Percentiles rank a stretch among this genome's conserved stretches.
Evolutionary conservation across 306 rosid genomes (phyloP).

Genomic region (Canavalia ensiformis): DNA sequence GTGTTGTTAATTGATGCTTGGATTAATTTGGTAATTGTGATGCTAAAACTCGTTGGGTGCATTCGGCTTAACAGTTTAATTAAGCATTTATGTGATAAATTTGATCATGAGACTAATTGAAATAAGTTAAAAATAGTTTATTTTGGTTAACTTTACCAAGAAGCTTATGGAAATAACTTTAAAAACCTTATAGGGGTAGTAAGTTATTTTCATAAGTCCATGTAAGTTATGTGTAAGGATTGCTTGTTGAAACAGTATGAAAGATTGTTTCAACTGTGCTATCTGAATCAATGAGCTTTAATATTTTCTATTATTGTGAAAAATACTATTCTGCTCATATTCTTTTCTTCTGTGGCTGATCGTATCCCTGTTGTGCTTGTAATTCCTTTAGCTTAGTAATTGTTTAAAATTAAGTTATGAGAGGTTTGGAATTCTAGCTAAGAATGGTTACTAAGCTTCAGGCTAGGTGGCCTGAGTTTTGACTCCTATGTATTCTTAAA

Average conservation of each 20-base stretch:
- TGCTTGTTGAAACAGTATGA: neutral
- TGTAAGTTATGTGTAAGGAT: neutral
- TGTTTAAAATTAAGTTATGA: neutral
- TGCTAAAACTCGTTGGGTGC: too few relatives aligned
- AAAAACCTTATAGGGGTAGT: neutral
- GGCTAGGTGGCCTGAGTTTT: neutral
- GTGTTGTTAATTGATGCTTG: constrained; percentile 11
- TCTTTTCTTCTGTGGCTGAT: neutral
- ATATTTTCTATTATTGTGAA: neutral
- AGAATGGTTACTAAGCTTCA: neutral
- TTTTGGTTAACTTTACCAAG: neutral
- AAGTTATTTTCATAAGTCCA: neutral
- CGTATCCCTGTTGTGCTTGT: neutral
- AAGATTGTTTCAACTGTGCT: constrained; percentile 11
- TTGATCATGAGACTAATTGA: too few relatives aligned
- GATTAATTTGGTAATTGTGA: constrained; percentile 16
- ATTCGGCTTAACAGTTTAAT: too few relatives aligned
- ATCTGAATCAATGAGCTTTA: constrained; percentile 16
- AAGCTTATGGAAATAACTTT: neutral
- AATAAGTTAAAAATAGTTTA: neutral
- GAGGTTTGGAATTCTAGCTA: constrained; percentile 5
- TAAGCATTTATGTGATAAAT: too few relatives aligned
- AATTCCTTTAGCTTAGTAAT: neutral
- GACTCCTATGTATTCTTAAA: constrained; percentile 7
- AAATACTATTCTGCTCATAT: neutral